Percentiles rank a stretch among this genome's conserved stretches.
Evolutionary conservation across 2,329 filamentous ascomycete genomes (phyloP).

Genomic region (Calonectria naviculata): DNA sequence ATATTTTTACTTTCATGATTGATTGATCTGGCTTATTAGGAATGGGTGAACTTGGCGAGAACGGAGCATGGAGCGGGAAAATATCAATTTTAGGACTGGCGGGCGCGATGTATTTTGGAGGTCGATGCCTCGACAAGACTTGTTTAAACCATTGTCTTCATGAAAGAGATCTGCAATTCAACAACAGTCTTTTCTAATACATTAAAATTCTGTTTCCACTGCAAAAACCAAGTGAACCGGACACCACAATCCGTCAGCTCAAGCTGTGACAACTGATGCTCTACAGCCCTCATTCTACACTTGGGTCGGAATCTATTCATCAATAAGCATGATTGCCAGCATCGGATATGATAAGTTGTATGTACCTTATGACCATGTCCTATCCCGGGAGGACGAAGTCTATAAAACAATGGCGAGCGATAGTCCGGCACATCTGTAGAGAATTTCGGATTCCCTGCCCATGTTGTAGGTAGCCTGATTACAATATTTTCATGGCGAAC

Average conservation of each 20-base stretch:
- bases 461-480: neutral
- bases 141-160: neutral
- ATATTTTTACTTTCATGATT: constrained; percentile 30
- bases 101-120: constrained; percentile 27
- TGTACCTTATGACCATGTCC: too few species aligned
- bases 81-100: constrained; percentile 24
- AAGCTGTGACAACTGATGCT: neutral
- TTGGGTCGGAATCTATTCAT: too few species aligned
- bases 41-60: constrained; percentile 29
- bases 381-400: too few species aligned
- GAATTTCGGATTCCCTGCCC: neutral
- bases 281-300: too few species aligned
- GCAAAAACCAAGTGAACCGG: neutral
- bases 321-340: too few species aligned
- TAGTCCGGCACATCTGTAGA: too few species aligned
- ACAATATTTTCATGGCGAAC: neutral
- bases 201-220: too few species aligned
- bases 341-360: too few species aligned
- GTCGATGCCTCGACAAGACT: constrained; percentile 2
- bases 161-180: neutral
- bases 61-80: constrained; percentile 36
- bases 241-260: neutral
- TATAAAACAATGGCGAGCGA: too few species aligned
- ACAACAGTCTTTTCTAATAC: neutral
- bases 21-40: constrained; percentile 24